phyloP scores from a whole-genome alignment of 176 grass and related monocot genomes.

The Musa troglodytarum region DNA sequence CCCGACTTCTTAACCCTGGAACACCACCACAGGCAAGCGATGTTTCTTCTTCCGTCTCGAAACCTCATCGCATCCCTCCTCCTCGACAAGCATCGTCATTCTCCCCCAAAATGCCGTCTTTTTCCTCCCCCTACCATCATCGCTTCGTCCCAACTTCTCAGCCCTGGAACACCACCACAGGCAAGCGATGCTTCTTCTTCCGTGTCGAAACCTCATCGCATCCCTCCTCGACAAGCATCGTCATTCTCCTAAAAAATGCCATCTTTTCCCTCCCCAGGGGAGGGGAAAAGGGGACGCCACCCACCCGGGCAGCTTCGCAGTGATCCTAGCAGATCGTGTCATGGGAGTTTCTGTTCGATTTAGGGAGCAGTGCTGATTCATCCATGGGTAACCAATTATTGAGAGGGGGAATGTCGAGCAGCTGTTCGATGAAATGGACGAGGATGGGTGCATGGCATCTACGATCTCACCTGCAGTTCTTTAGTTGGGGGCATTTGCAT shows the following conservation, averaged over 20 bases:
- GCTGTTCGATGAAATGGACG: constrained; percentile 22
- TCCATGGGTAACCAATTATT: not conserved
- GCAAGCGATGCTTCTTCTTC: too few relatives aligned
- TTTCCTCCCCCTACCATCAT: not conserved
- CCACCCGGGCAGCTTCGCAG: not conserved
- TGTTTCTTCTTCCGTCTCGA: too few relatives aligned
- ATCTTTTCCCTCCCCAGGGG: constrained; percentile 14
- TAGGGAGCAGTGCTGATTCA: constrained; percentile 1
- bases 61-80: not conserved
- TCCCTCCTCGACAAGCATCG: not conserved
- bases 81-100: not conserved
- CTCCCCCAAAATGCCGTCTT: not conserved
- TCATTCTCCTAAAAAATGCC: not conserved
- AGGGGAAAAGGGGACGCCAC: too few relatives aligned
- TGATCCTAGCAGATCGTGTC: too few relatives aligned
- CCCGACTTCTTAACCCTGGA: too few relatives aligned
- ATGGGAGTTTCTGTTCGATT: too few relatives aligned
- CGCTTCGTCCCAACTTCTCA: too few relatives aligned
- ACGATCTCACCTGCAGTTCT: constrained; percentile 21
- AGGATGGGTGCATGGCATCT: constrained; percentile 4
- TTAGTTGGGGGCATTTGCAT: constrained; percentile 20
- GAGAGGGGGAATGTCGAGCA: constrained; percentile 18
- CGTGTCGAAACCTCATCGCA: not conserved
- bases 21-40: too few relatives aligned
- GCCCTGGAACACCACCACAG: too few relatives aligned